Conservation (phyloP, 768 basidiomycete species). For the Scleroderma citrinum region DNA sequence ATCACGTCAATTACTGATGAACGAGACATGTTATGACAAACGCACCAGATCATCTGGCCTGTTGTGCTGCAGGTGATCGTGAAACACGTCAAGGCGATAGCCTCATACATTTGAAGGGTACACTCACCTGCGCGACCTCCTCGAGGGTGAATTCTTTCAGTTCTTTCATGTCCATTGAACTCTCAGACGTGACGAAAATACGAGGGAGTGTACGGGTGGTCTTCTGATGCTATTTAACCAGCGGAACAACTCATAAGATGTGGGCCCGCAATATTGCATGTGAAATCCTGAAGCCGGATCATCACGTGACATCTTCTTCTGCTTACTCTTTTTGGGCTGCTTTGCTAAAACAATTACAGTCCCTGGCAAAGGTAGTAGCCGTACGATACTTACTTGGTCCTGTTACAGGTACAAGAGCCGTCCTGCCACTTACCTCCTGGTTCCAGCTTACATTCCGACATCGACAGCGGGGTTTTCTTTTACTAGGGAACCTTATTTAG, state of each 20-base stretch:
- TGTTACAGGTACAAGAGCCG: no score
- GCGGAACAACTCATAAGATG: slow-evolving; percentile 1
- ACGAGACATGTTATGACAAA: background rate
- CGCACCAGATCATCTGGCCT: slow-evolving; percentile 68
- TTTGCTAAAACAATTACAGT: background rate
- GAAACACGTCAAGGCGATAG: background rate
- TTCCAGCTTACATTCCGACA: background rate
- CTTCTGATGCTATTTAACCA: background rate
- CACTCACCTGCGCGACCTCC: slow-evolving; percentile 49
- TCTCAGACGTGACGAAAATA: background rate
- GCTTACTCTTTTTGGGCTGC: background rate
- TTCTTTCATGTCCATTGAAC: slow-evolving; percentile 25
- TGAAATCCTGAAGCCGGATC: slow-evolving; percentile 1
- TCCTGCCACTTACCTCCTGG: no score
- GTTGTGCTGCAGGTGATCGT: slow-evolving; percentile 55
- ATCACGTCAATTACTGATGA: background rate
- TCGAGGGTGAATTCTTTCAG: slow-evolving; percentile 48
- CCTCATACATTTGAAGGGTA: background rate
- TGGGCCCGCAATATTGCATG: background rate
- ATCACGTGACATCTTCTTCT: slow-evolving; percentile 2
- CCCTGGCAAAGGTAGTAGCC: background rate
- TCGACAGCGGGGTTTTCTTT: background rate
- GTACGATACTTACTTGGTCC: no score
- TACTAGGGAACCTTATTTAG: background rate
- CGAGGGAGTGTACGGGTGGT: background rate